A percentile compares a stretch with the other conserved stretches of the same genome.
phyloP scores from a whole-genome alignment of 2,329 filamentous ascomycete species.

The Beauveria bassiana region DNA sequence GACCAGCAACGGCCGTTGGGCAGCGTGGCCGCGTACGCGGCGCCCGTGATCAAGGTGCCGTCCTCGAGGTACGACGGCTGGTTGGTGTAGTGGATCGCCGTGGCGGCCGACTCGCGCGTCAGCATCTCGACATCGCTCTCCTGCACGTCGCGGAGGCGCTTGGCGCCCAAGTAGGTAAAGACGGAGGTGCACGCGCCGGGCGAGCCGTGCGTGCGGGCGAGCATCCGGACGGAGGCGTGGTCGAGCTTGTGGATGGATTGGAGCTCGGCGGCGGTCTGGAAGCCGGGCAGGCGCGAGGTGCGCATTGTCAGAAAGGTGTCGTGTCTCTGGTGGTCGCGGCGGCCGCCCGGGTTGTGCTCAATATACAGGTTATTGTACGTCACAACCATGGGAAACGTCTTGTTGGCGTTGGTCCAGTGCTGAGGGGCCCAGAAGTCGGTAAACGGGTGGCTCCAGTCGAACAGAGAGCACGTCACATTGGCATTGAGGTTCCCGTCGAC shows the following conservation, averaged over 20 bases:
- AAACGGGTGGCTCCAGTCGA: slow-evolving; percentile 24
- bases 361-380: slow-evolving; percentile 37
- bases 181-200: slow-evolving; percentile 42
- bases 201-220: slow-evolving; percentile 37
- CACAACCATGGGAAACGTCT: slow-evolving; percentile 27
- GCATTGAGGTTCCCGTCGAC: slow-evolving; percentile 24
- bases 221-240: slow-evolving; percentile 35
- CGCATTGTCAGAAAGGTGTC: slow-evolving; percentile 40
- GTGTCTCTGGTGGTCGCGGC: slow-evolving; percentile 6
- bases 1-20: slow-evolving; percentile 37
- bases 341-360: slow-evolving; percentile 28
- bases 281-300: slow-evolving; percentile 32
- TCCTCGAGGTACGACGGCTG: slow-evolving; percentile 42
- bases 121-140: slow-evolving; percentile 45
- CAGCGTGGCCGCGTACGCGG: slow-evolving; percentile 36
- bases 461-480: slow-evolving; percentile 26
- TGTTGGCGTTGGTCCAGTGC: slow-evolving; percentile 31
- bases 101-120: slow-evolving; percentile 31
- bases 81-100: slow-evolving; percentile 48
- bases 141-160: slow-evolving; percentile 30
- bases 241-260: slow-evolving; percentile 26
- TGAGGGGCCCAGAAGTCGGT: slow-evolving; percentile 27
- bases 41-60: slow-evolving; percentile 35
- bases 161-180: slow-evolving; percentile 38
- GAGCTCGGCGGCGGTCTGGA: slow-evolving; percentile 40